A percentile compares a stretch with the other conserved stretches of the same genome.
Evolutionary conservation across 31 red algal genomes (phyloP).

Genomic region (Endocladia muricata): DNA sequence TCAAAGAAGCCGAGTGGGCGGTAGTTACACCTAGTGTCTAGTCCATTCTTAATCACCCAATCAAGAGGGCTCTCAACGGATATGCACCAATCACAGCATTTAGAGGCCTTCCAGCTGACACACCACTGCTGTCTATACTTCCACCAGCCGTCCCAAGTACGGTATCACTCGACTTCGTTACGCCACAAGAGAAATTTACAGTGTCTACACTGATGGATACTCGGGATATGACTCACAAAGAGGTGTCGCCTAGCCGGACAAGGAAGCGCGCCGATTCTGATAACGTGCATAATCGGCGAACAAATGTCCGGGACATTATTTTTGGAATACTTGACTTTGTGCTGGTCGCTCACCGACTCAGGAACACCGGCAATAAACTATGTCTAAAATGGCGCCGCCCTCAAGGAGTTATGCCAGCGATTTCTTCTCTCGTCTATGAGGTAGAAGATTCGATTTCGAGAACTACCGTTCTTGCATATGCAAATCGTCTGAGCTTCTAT

Average conservation of each 20-base stretch:
- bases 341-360: background rate
- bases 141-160: background rate
- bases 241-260: background rate
- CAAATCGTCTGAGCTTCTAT: background rate
- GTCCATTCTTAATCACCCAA: background rate
- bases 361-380: background rate
- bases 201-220: background rate
- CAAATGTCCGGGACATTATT: background rate
- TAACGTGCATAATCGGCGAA: constrained; percentile 3
- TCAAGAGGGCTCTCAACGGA: background rate
- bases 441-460: background rate
- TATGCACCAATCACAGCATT: background rate
- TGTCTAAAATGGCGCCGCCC: background rate
- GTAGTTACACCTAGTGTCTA: background rate
- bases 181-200: background rate
- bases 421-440: background rate
- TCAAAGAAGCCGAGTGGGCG: background rate
- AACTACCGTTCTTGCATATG: background rate
- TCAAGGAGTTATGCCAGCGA: background rate
- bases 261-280: background rate
- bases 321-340: constrained; percentile 15
- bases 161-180: background rate
- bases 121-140: background rate
- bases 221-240: background rate
- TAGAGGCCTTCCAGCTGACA: background rate